These are phyloP conservation scores for Globisporangium viniferum DNA, from an alignment of 352 stramenopile genomes.

Conservation along the genomic window DNA sequence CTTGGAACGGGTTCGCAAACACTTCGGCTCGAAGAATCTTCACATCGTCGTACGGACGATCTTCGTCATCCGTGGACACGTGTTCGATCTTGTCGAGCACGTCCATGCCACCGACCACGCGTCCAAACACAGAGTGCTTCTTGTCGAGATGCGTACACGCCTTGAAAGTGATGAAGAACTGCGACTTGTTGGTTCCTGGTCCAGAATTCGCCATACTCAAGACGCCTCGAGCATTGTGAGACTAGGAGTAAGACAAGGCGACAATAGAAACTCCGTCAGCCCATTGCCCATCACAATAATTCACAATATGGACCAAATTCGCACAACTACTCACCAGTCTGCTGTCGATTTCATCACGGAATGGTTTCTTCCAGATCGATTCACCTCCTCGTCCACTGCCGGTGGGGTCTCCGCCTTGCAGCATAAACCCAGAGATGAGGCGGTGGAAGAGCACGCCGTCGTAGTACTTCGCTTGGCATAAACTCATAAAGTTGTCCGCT, in stretches of 20 bases:
- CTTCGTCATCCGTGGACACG: conserved; percentile 67
- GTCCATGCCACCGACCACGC: conserved; percentile 91
- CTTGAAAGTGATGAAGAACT: conserved; percentile 99
- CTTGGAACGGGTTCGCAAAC: conserved; percentile 88
- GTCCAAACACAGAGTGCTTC: conserved; percentile 97
- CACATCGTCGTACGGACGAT: conserved; percentile 84
- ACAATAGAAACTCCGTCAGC: not conserved
- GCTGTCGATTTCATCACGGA: conserved; percentile 97
- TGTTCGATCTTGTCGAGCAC: conserved; percentile 79
- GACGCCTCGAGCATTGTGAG: conserved; percentile 88
- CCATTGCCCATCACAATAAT: not conserved
- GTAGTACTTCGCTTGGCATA: conserved; percentile 93
- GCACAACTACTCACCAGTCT: conserved; percentile 63
- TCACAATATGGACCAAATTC: not conserved
- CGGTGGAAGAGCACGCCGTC: conserved; percentile 95
- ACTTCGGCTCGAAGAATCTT: conserved; percentile 78
- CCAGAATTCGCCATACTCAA: conserved; percentile 97
- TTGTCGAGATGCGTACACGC: conserved; percentile 96
- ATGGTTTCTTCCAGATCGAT: conserved; percentile 92
- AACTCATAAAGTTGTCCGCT: conserved; percentile 95
- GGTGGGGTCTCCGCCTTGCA: conserved; percentile 92
- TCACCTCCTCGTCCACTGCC: conserved; percentile 93
- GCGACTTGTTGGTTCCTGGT: conserved; percentile 94
- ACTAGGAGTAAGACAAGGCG: conserved; percentile 21
- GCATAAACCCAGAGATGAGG: conserved; percentile 97